Conservation (phyloP, 2,329 filamentous ascomycete genomes). For the Xylariaceae sp. region DNA sequence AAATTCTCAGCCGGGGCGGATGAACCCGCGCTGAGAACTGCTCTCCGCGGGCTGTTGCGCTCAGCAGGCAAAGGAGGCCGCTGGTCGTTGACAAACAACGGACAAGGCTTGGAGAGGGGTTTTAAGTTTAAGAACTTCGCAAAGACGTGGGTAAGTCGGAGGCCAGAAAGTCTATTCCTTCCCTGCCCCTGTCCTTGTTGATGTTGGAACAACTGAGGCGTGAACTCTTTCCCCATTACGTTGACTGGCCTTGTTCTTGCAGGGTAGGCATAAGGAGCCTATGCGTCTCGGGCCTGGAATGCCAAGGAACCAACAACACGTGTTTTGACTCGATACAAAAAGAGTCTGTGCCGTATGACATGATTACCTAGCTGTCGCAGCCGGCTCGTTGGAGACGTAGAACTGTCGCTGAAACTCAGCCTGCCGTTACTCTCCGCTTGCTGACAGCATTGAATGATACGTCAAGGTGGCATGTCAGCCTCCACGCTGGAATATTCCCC, state of each 20-base stretch:
- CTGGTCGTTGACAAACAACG: slow-evolving; percentile 48
- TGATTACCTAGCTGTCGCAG: no score
- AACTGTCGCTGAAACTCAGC: no score
- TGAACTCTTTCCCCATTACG: no score
- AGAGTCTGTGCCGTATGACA: no score
- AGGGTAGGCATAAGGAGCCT: no score
- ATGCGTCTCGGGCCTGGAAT: no score
- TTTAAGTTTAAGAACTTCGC: slow-evolving; percentile 62
- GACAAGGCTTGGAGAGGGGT: slow-evolving; percentile 51
- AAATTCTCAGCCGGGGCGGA: slow-evolving; percentile 44
- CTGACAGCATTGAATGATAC: background rate
- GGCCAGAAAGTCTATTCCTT: background rate
- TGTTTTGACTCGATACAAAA: no score
- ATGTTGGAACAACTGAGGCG: no score
- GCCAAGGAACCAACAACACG: no score
- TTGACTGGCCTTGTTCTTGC: no score
- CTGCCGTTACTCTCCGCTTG: background rate
- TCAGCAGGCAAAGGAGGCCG: slow-evolving; percentile 28
- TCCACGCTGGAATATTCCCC: background rate
- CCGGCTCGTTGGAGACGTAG: no score
- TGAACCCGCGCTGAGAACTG: slow-evolving; percentile 30
- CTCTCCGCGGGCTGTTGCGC: slow-evolving; percentile 33
- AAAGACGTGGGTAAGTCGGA: slow-evolving; percentile 58
- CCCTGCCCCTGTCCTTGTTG: slow-evolving; percentile 1
- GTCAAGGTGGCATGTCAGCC: background rate